Evolutionary conservation across 352 stramenopile species (phyloP), one percentile per base, ranked within the genome.

Genomic region (Paralagenidium karlingii): DNA sequence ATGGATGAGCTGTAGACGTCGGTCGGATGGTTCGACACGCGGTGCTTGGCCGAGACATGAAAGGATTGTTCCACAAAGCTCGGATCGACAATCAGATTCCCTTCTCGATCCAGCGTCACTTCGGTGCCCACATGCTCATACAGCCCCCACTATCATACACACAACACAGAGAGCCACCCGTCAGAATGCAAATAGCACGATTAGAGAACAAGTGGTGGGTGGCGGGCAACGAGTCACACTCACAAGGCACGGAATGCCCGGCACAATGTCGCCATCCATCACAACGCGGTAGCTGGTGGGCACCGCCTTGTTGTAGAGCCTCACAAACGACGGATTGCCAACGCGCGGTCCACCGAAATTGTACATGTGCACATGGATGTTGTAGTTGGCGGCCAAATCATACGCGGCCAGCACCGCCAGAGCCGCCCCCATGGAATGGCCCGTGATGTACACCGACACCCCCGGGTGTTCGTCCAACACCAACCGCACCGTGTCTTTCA

Each of bases 361-460:
- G 53, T 91, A 93, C 80, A 94, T 91, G 47, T 60, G 73, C 38
- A 94, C 67, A 49, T 76, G 67, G 58, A 87, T 85, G 49, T 53
- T 85, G 47, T 87, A 85, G 51, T 86, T 85, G 37, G 84, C 68
- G 2, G 75, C 74, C 13, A 89, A 56, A 44, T 94, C 80, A 46
- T 91, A 90, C 3, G 77, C 80, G 21, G 73, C 79, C 13, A 97
- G 54, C 11, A 94, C 78, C 0, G 91, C 84, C 19, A 97, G 57
- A 4, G 83, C 81, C 9, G 82, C 91, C 16, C 91, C 91, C 50
- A 97, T 80, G 36, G 73, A 94, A 55, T 97, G 89, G 0, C 91
- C 91, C 9, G 84, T 95, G 9, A 96, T 53, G 49, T 94, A 97
- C 8, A 97, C 64, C 5, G 60, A 77, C n/a, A 85, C 60, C n/a